Percentiles rank a stretch among this genome's conserved stretches.
Evolutionary conservation across 2,329 filamentous ascomycete genomes (phyloP).

Genomic region (Colletotrichum lupini): DNA sequence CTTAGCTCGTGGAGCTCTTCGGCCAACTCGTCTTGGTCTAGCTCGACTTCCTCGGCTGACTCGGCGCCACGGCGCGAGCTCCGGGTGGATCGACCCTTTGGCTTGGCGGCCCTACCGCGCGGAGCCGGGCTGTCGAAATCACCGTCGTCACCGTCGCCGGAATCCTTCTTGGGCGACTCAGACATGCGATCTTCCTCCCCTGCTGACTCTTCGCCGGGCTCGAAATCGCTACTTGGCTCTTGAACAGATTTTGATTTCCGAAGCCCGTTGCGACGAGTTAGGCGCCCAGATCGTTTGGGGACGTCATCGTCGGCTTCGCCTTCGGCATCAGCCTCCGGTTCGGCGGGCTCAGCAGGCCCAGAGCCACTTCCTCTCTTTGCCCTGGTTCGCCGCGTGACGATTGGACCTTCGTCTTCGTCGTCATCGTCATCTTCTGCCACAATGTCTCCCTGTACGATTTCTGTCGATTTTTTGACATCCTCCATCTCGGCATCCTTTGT

Average conservation of each 20-base stretch:
- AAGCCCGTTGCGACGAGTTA: slow-evolving; percentile 56
- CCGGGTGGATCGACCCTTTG: slow-evolving; percentile 55
- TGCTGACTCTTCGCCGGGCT: slow-evolving; percentile 68
- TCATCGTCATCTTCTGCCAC: slow-evolving; percentile 54
- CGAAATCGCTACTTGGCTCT: slow-evolving; percentile 71
- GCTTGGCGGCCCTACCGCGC: slow-evolving; percentile 56
- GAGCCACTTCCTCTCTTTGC: slow-evolving; percentile 46
- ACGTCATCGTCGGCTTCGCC: slow-evolving; percentile 41
- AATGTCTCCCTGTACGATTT: slow-evolving; percentile 46
- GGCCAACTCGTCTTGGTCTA: slow-evolving; percentile 73
- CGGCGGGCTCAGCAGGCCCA: slow-evolving; percentile 42
- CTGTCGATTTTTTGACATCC: slow-evolving; percentile 42
- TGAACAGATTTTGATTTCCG: slow-evolving; percentile 60
- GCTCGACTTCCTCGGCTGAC: slow-evolving; percentile 66
- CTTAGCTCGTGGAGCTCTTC: slow-evolving; percentile 74
- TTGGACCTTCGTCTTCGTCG: slow-evolving; percentile 61
- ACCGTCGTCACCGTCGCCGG: slow-evolving; percentile 53
- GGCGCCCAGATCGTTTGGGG: slow-evolving; percentile 51
- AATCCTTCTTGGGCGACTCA: slow-evolving; percentile 48
- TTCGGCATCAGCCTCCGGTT: slow-evolving; percentile 42
- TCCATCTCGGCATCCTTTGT: slow-evolving; percentile 36
- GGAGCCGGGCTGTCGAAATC: slow-evolving; percentile 61
- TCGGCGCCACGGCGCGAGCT: slow-evolving; percentile 60
- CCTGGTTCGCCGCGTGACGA: slow-evolving; percentile 57
- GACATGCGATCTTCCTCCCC: slow-evolving; percentile 61